Evolutionary conservation across 495 filamentous ascomycete species (phyloP).

Genomic region (Chaetomium tenue): DNA sequence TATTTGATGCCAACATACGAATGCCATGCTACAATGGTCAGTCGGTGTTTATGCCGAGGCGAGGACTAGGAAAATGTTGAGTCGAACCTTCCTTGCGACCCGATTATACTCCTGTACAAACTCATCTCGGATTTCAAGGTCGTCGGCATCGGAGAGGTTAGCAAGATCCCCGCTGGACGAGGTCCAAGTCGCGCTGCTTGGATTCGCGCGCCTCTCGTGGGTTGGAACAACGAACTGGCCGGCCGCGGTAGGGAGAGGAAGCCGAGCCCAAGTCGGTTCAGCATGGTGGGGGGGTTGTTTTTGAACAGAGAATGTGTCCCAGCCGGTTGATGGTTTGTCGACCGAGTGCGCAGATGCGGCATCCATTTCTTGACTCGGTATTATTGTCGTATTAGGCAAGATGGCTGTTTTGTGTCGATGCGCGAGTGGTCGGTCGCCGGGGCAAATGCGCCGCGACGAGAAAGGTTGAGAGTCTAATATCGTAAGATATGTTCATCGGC

Average conservation of each 20-base stretch:
- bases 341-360: slow-evolving; percentile 15
- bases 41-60: background rate
- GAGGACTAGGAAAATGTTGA: background rate
- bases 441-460: background rate
- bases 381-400: background rate
- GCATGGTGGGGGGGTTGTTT: slow-evolving; percentile 13
- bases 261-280: slow-evolving; percentile 9
- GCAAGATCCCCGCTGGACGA: slow-evolving; percentile 42
- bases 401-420: slow-evolving; percentile 1
- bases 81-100: slow-evolving; percentile 50
- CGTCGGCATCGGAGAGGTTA: slow-evolving; percentile 40
- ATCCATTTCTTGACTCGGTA: slow-evolving; percentile 19
- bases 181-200: slow-evolving; percentile 48
- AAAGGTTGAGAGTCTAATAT: background rate
- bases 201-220: slow-evolving; percentile 24
- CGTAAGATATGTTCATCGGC: slow-evolving; percentile 10
- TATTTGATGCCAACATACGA: slow-evolving; percentile 34
- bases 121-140: slow-evolving; percentile 40
- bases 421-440: slow-evolving; percentile 1
- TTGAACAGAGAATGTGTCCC: slow-evolving; percentile 13
- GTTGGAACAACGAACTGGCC: slow-evolving; percentile 26
- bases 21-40: slow-evolving; percentile 43
- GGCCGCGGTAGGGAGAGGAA: slow-evolving; percentile 25
- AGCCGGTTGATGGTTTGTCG: slow-evolving; percentile 21
- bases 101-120: slow-evolving; percentile 56